These are phyloP conservation scores for Penicillium lagena DNA, from an alignment of 495 filamentous ascomycete species.

Conservation along the genomic window DNA sequence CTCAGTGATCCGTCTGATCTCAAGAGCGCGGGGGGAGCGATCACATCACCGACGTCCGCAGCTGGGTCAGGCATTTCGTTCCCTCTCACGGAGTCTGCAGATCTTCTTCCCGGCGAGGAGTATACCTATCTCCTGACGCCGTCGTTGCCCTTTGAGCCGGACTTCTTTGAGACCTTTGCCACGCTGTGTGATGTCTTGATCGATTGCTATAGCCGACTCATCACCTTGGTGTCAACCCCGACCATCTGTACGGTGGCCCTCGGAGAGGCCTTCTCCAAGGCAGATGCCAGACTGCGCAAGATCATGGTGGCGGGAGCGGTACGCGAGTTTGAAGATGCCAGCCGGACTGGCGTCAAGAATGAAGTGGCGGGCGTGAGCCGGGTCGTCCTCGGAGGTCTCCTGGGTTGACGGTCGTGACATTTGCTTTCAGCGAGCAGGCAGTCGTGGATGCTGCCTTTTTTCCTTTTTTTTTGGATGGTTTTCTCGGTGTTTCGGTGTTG, in stretches of 20 bases:
- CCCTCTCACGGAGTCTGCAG: slow-evolving; percentile 44
- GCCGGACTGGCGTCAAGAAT: slow-evolving; percentile 61
- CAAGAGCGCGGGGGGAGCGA: slow-evolving; percentile 36
- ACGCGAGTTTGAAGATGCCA: slow-evolving; percentile 88
- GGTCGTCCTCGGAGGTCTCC: slow-evolving; percentile 82
- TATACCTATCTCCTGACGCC: slow-evolving; percentile 87
- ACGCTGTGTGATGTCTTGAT: slow-evolving; percentile 94
- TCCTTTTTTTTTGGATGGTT: too few species aligned
- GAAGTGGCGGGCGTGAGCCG: slow-evolving; percentile 80
- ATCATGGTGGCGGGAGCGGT: slow-evolving; percentile 78
- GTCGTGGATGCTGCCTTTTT: neutral
- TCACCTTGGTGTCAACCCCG: slow-evolving; percentile 62
- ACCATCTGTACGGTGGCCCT: slow-evolving; percentile 57
- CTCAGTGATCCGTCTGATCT: slow-evolving; percentile 45
- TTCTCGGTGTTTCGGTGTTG: too few species aligned
- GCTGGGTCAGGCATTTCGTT: slow-evolving; percentile 38
- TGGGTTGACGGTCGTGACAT: slow-evolving; percentile 42
- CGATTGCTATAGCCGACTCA: slow-evolving; percentile 78
- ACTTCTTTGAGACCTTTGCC: slow-evolving; percentile 96
- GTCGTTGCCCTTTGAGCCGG: slow-evolving; percentile 90
- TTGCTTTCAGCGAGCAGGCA: neutral
- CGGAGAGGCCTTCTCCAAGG: slow-evolving; percentile 80
- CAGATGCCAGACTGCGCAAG: slow-evolving; percentile 77
- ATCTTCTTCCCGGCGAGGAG: slow-evolving; percentile 62
- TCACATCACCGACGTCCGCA: slow-evolving; percentile 30